Evolutionary conservation across 495 filamentous ascomycete genomes (phyloP).

Genomic region (Penicillium silybi): DNA sequence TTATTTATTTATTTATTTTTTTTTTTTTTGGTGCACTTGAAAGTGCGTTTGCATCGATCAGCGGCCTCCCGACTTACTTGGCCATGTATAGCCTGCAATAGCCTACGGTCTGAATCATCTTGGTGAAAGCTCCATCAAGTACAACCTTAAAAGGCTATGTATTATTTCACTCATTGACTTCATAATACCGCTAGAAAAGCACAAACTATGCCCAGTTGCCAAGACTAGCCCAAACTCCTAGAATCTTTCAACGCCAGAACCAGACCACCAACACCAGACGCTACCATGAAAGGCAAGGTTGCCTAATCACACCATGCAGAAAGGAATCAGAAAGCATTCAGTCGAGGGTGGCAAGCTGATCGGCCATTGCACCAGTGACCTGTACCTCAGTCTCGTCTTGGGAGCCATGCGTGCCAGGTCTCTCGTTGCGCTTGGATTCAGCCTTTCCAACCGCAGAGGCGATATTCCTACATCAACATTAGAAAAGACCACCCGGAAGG

Average conservation of each 20-base stretch:
- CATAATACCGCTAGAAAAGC: too few species aligned
- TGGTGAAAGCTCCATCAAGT: too few species aligned
- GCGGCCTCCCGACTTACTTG: too few species aligned
- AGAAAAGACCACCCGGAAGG: neutral
- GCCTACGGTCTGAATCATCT: too few species aligned
- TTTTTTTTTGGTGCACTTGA: too few species aligned
- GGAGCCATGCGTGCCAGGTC: neutral
- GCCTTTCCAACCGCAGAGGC: conserved; percentile 32
- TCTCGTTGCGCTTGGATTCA: neutral
- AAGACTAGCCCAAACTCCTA: neutral
- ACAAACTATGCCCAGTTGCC: too few species aligned
- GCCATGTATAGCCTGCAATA: too few species aligned
- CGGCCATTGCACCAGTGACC: neutral
- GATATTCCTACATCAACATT: conserved; percentile 35
- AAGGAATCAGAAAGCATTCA: neutral
- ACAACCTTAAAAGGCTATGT: too few species aligned
- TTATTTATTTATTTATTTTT: too few species aligned
- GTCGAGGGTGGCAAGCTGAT: neutral
- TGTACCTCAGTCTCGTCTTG: neutral
- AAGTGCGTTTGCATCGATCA: too few species aligned
- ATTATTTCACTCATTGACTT: too few species aligned
- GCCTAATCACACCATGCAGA: neutral
- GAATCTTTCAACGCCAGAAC: neutral
- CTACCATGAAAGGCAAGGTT: neutral
- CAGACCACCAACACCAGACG: neutral